Evolutionary conservation across 1,284 basidiomycete species (phyloP), one percentile per base, ranked within the genome.

Genomic region (Grifola frondosa): DNA sequence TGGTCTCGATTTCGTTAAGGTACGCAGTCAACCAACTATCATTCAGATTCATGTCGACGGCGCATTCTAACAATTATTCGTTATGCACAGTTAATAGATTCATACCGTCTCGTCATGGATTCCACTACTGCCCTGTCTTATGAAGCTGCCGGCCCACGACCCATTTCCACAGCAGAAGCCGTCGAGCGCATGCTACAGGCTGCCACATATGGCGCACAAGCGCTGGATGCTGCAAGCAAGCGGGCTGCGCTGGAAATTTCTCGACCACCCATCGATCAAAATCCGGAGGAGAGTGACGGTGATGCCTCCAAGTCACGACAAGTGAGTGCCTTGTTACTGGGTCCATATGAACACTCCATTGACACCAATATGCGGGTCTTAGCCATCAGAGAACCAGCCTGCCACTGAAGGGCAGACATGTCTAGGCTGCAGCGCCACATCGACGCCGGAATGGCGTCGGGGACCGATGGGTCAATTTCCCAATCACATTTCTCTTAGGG

Each of bases 401-500:
- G 65, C 64, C 45, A 64, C 66, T 45, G 80, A 83, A 47, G 75
- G 75, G 16, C 88, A 88, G 62, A 82, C 75, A 26, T 90, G 87
- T 63, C 68, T 87, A 23, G 88, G 85, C 22, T 90, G 87, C 65
- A 75, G 70, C 54, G 87, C 87, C 46, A 90, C 87, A n/a, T 82
- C 86, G 42, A 90, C 88, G 44, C 87, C 87, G 5, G 87, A 90
- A 69, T 90, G 88, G 87, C 71, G 87, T 43, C 67, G 87, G 53
- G 87, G 87, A 1, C 87, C 87, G 12, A 64, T 90, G 67, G 87
- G 86, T 88, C 58, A 61, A 74, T 67, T 17, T 48, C 31, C 46
- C 30, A 13, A 42, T 13, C 38, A 31, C 34, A 24, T 20, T 23
- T 9, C 30, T 26, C 19, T 35, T 16, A 17, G 12, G 15, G 32